Conservation (phyloP, 495 filamentous ascomycete genomes). For the Endocarpon pusillum region DNA sequence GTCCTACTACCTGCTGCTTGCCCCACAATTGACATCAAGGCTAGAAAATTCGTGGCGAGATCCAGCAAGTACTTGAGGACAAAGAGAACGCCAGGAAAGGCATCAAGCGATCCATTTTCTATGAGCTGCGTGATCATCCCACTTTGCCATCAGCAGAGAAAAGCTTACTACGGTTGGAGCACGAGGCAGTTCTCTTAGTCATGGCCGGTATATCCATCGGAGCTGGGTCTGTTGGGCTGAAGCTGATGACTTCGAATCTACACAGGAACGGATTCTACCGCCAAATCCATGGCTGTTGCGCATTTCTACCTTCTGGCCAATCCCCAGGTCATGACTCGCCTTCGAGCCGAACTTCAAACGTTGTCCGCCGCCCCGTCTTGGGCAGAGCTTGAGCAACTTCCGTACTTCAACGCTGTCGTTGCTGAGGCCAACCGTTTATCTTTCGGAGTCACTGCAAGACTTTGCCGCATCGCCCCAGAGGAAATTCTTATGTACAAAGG, state of each 20-base stretch:
- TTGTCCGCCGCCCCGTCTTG: constrained; percentile 10
- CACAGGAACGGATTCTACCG: constrained; percentile 21
- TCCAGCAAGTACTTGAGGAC: constrained; percentile 16
- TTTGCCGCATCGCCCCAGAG: constrained; percentile 17
- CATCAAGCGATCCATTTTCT: constrained; percentile 20
- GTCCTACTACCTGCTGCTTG: constrained; percentile 5
- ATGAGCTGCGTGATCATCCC: constrained; percentile 18
- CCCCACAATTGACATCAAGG: background rate
- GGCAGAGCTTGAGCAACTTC: constrained; percentile 25
- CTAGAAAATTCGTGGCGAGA: constrained; percentile 20
- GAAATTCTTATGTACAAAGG: constrained; percentile 11
- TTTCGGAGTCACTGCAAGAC: constrained; percentile 17
- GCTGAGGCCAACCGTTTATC: constrained; percentile 26
- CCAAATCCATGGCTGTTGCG: constrained; percentile 15
- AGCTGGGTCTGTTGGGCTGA: background rate
- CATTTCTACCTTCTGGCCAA: constrained; percentile 23
- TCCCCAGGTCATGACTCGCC: constrained; percentile 12
- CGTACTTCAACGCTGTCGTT: constrained; percentile 28
- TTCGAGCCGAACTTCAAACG: constrained; percentile 18
- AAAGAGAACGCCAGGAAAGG: constrained; percentile 15
- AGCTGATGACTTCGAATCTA: constrained; percentile 2
- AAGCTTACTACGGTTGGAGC: constrained; percentile 19
- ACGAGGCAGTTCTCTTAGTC: constrained; percentile 20
- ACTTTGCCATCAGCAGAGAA: constrained; percentile 19
- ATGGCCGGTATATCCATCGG: too few relatives aligned